Base-by-base conservation (phyloP, 129 eudicot species). In the Artemisia argyi region DNA sequence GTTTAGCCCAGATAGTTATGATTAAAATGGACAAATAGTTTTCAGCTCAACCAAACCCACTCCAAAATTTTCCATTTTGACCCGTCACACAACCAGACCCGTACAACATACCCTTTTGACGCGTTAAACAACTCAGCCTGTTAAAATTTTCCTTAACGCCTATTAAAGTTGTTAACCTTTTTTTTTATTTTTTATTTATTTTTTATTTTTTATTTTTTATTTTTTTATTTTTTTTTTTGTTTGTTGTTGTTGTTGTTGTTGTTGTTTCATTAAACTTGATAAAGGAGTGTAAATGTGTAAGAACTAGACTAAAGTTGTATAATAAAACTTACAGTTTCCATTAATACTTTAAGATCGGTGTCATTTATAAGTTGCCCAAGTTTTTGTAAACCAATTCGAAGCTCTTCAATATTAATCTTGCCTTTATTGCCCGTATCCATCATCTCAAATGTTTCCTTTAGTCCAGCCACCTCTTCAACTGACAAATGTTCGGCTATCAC, bases 401-500 rank as follows among this genome's bases (percentile, higher is more conserved):
- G 89, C 80, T 91, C 91, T 74, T 81, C 95, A 59, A 83, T 63
- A 71, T 80, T 87, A 49, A 91, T 73, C 68, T 83, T 83, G 69
- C 89, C 92, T 76, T 57, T 81, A n/a, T 87, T 87, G 73, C 50
- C 60, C 12, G 81, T 81, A 73, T 91, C 97, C 95, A 91, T 87
- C 87, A 72, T 81, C 46, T 82, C 89, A 72, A 91, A 91, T 35
- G 80, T 82, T 76, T 91, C 95, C 85, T 87, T 87, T 15, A 91
- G 79, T 44, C 81, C 91, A 11, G 95, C 89, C 67, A 79, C 86
- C 79, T 91, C 97, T 65, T 81, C 95, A 30, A 83, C 84, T 16
- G 95, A 87, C 70, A 91, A 79, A 71, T 81, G 89, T 75, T 91
- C 91, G 2, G 95, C 95, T 42, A 91, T 75, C 61, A 91, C 97